phyloP scores from a whole-genome alignment of 768 basidiomycete species.

The Hemileccinum rubropunctum region DNA sequence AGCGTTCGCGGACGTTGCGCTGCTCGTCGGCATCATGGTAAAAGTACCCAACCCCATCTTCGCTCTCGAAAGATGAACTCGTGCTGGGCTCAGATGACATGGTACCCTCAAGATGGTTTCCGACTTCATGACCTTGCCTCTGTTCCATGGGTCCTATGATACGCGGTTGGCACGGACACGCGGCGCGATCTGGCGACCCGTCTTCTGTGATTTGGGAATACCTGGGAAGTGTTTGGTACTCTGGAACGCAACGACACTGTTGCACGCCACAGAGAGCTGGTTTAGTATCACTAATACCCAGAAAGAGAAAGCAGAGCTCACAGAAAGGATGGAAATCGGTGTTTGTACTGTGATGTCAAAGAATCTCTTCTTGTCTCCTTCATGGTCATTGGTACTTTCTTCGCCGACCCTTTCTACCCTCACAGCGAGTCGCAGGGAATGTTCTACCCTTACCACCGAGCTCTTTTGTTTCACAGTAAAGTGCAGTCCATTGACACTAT shows the following conservation, averaged over 20 bases:
- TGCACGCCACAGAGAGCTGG: neutral
- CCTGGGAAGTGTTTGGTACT: constrained; percentile 75
- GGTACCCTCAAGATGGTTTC: constrained; percentile 20
- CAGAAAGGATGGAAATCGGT: constrained; percentile 85
- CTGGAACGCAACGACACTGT: constrained; percentile 81
- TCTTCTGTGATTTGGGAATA: constrained; percentile 49
- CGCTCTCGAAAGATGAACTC: constrained; percentile 31
- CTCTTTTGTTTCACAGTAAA: constrained; percentile 70
- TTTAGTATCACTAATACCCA: neutral
- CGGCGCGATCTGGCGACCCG: neutral
- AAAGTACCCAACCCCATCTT: neutral
- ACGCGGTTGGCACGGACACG: constrained; percentile 44
- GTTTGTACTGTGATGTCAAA: constrained; percentile 89
- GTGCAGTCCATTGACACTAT: constrained; percentile 43
- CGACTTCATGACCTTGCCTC: constrained; percentile 3
- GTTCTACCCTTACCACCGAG: constrained; percentile 70
- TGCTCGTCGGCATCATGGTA: neutral
- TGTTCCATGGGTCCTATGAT: neutral
- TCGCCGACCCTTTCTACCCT: constrained; percentile 75
- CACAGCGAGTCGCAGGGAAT: constrained; percentile 77
- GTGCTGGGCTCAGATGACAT: constrained; percentile 17
- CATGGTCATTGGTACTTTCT: constrained; percentile 51
- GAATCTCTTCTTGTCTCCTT: constrained; percentile 69
- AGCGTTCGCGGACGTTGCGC: neutral
- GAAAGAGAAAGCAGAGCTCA: constrained; percentile 37